Conservation (phyloP, 768 basidiomycete species). For the Erythrobasidium yunnanense region DNA sequence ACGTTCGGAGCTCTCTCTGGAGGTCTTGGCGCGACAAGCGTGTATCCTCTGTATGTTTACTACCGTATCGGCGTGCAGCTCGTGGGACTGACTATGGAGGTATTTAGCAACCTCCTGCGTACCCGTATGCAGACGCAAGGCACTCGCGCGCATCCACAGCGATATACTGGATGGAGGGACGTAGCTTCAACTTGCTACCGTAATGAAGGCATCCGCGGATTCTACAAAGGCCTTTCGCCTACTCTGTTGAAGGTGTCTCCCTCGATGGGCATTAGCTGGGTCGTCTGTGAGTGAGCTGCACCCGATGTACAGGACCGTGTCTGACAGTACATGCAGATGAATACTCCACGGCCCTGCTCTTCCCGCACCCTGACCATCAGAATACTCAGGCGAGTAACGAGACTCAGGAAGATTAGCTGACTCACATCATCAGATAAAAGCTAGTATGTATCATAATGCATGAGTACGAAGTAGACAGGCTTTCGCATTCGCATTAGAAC, state of each 20-base stretch:
- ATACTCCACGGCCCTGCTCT: not conserved
- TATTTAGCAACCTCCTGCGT: conserved; percentile 49
- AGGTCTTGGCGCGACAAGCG: conserved; percentile 75
- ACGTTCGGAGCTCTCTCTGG: conserved; percentile 88
- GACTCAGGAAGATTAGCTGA: too few relatives aligned
- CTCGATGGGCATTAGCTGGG: conserved; percentile 20
- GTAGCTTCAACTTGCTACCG: conserved; percentile 19
- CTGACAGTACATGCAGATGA: not conserved
- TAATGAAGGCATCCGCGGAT: conserved; percentile 21
- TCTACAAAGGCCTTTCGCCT: conserved; percentile 22
- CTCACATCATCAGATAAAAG: too few relatives aligned
- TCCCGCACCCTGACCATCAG: too few relatives aligned
- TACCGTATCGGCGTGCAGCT: not conserved
- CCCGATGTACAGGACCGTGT: not conserved
- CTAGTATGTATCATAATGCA: too few relatives aligned
- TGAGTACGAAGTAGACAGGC: too few relatives aligned
- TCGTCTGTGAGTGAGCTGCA: conserved; percentile 7
- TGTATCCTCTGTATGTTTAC: conserved; percentile 65
- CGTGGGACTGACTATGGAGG: not conserved
- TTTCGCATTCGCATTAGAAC: too few relatives aligned
- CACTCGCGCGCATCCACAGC: conserved; percentile 83
- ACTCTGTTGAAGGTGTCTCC: conserved; percentile 20
- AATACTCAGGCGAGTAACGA: too few relatives aligned
- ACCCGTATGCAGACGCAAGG: conserved; percentile 94
- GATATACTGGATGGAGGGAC: conserved; percentile 48